phyloP scores from a whole-genome alignment of 768 basidiomycete species.

The Mrakia frigida region DNA sequence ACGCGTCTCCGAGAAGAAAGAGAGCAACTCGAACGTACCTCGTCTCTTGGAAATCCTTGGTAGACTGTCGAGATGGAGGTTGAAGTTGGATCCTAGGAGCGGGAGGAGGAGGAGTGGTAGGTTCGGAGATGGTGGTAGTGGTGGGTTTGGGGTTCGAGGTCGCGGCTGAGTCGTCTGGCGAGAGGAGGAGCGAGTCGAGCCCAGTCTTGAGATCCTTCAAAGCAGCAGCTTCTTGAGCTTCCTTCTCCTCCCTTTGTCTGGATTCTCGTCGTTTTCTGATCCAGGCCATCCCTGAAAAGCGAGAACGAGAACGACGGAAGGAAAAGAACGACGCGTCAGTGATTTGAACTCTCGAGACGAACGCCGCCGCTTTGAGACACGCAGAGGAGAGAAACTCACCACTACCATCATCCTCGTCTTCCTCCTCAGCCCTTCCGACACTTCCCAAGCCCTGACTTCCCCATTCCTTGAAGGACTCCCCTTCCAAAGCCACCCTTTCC shows the following conservation, averaged over 20 bases:
- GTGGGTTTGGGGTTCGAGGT: background rate
- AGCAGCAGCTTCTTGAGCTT: background rate
- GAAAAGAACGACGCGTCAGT: background rate
- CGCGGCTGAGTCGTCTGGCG: too few relatives aligned
- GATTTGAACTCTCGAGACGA: background rate
- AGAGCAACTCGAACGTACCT: background rate
- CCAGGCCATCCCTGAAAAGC: background rate
- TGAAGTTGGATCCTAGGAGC: background rate
- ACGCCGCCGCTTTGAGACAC: too few relatives aligned
- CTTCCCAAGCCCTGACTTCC: background rate
- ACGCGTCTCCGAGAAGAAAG: background rate
- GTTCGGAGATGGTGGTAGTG: background rate
- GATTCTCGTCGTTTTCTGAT: background rate
- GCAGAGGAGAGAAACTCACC: background rate
- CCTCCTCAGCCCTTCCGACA: background rate
- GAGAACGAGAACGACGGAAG: background rate
- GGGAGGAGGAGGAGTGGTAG: background rate
- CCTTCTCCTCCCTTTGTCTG: background rate
- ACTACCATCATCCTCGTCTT: background rate
- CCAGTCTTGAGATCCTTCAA: background rate
- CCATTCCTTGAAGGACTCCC: background rate
- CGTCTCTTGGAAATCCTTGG: background rate
- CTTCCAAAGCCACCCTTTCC: background rate
- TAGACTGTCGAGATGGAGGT: background rate
- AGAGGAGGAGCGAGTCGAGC: background rate